Evolutionary conservation across 2,329 filamentous ascomycete species (phyloP).

Genomic region (Paradendryphiella salina): DNA sequence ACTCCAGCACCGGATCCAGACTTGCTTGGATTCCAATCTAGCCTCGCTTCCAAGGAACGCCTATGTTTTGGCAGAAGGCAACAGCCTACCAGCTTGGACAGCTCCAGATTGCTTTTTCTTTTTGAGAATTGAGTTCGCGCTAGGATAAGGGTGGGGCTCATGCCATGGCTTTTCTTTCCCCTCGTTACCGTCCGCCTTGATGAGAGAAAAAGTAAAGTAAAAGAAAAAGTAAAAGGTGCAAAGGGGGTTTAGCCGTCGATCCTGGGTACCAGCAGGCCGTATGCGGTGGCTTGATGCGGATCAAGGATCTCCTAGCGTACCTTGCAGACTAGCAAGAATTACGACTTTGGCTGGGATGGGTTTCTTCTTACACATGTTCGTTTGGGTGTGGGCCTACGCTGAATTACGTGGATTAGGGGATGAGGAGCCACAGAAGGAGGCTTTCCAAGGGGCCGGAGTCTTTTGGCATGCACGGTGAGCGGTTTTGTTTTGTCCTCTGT

Average conservation of each 20-base stretch:
- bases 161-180: background rate
- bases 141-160: background rate
- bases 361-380: constrained; percentile 4
- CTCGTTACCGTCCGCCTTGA: background rate
- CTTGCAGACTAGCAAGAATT: background rate
- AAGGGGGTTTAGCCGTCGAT: constrained; percentile 3
- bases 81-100: background rate
- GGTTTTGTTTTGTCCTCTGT: background rate
- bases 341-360: background rate
- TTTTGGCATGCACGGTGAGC: background rate
- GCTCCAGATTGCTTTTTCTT: background rate
- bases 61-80: constrained; percentile 4
- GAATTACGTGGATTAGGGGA: background rate
- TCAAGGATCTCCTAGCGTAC: constrained; percentile 1
- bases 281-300: background rate
- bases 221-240: background rate
- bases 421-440: background rate
- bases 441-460: background rate
- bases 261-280: background rate
- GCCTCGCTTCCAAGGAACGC: constrained; percentile 2
- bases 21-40: constrained; percentile 1
- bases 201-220: background rate
- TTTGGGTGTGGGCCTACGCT: constrained; percentile 3
- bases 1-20: background rate
- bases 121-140: background rate